phyloP scores from a whole-genome alignment of 495 filamentous ascomycete species.

The Aspergillus olivimuriae region DNA sequence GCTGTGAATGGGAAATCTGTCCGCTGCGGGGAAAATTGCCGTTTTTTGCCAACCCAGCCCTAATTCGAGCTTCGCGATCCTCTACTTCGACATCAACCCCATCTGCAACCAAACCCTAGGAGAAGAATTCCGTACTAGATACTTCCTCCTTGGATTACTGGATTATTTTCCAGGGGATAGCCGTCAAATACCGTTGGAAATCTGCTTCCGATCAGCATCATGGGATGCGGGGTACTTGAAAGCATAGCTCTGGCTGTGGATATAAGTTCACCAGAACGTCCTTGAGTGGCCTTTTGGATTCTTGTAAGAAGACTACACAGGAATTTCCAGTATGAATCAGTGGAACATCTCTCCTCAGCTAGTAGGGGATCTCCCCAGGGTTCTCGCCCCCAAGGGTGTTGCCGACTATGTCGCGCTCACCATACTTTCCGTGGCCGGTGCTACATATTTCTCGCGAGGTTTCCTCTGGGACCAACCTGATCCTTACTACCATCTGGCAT shows the following conservation, averaged over 20 bases:
- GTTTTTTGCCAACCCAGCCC: too few species aligned
- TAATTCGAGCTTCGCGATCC: too few species aligned
- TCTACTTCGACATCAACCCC: too few species aligned
- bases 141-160: not conserved
- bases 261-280: not conserved
- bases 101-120: too few species aligned
- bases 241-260: not conserved
- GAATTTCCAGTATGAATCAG: slow-evolving; percentile 1
- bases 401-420: slow-evolving; percentile 28
- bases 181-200: not conserved
- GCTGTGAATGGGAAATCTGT: too few species aligned
- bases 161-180: not conserved
- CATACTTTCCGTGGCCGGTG: slow-evolving; percentile 19
- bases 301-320: not conserved
- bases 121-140: not conserved
- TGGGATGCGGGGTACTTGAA: too few species aligned
- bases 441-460: slow-evolving; percentile 25
- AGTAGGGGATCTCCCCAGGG: slow-evolving; percentile 16
- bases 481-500: slow-evolving; percentile 23
- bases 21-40: too few species aligned
- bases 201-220: not conserved
- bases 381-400: slow-evolving; percentile 18
- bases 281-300: too few species aligned
- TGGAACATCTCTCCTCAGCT: slow-evolving; percentile 18
- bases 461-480: slow-evolving; percentile 32